Percentiles rank a stretch among this genome's conserved stretches.
These are phyloP conservation scores for Boletus tomentosulus DNA, from an alignment of 768 basidiomycete species.

Conservation along the genomic window DNA sequence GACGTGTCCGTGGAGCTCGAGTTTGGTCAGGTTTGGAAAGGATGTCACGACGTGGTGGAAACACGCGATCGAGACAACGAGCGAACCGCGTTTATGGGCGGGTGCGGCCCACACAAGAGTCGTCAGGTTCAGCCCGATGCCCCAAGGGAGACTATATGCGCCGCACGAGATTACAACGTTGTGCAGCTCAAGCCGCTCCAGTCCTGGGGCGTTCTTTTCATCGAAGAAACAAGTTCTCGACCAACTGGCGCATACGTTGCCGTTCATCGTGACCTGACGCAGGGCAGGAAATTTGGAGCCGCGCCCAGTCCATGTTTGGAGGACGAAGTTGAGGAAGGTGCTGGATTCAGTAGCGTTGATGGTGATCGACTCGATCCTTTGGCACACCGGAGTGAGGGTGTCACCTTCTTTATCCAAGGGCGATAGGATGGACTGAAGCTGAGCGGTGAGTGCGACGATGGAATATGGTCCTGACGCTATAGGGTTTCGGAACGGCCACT, in stretches of 20 bases:
- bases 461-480: slow-evolving; percentile 8
- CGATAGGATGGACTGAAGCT: slow-evolving; percentile 15
- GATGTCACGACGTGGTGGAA: slow-evolving; percentile 19
- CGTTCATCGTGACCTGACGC: slow-evolving; percentile 7
- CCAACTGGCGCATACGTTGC: slow-evolving; percentile 17
- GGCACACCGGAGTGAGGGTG: slow-evolving; percentile 2
- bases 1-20: slow-evolving; percentile 16
- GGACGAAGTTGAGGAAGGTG: slow-evolving; percentile 15
- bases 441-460: slow-evolving; percentile 10
- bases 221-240: slow-evolving; percentile 19
- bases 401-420: background rate
- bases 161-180: slow-evolving; percentile 15
- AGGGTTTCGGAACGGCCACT: slow-evolving; percentile 18
- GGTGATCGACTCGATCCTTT: slow-evolving; percentile 13
- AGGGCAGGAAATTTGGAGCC: slow-evolving; percentile 13
- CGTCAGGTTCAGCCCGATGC: slow-evolving; percentile 12
- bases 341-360: slow-evolving; percentile 13
- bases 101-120: slow-evolving; percentile 23
- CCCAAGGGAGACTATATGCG: slow-evolving; percentile 8
- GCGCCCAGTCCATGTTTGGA: slow-evolving; percentile 15
- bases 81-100: slow-evolving; percentile 1
- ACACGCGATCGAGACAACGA: slow-evolving; percentile 11
- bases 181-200: slow-evolving; percentile 15
- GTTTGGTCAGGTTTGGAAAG: slow-evolving; percentile 17
- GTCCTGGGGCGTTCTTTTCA: slow-evolving; percentile 7